Percentiles rank a stretch among this genome's conserved stretches.
phyloP scores from a whole-genome alignment of 2,329 filamentous ascomycete species.

The Corinectria fuckeliana region DNA sequence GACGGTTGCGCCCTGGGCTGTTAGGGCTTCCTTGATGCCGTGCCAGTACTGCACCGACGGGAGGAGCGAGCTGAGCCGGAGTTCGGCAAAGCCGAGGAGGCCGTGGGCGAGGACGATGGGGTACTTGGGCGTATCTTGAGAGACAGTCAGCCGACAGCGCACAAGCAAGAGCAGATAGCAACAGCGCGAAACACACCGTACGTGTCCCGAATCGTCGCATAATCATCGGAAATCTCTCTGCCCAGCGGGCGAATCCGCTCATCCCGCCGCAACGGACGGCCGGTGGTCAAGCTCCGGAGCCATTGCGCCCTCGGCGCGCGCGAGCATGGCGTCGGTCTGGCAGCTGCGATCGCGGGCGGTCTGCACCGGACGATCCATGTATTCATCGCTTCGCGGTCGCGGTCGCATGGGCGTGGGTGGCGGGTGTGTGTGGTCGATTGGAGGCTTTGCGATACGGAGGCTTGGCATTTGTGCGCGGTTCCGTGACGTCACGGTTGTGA shows the following conservation, averaged over 20 bases:
- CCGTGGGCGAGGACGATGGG: slow-evolving; percentile 72
- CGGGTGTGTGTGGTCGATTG: not conserved
- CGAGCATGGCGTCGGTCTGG: not conserved
- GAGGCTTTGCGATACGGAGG: slow-evolving; percentile 3
- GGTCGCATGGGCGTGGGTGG: slow-evolving; percentile 12
- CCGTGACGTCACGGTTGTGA: slow-evolving; percentile 31
- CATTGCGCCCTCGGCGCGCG: slow-evolving; percentile 10
- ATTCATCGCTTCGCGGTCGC: slow-evolving; percentile 29
- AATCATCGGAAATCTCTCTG: slow-evolving; percentile 54
- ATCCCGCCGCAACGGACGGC: slow-evolving; percentile 18
- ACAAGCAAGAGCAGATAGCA: not conserved
- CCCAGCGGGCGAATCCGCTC: slow-evolving; percentile 48
- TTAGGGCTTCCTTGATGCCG: slow-evolving; percentile 66
- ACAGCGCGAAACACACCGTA: slow-evolving; percentile 47
- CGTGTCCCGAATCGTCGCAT: slow-evolving; percentile 51
- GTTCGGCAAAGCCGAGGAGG: slow-evolving; percentile 67
- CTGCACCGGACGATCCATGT: slow-evolving; percentile 26
- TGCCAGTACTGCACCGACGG: slow-evolving; percentile 69
- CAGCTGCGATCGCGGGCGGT: slow-evolving; percentile 1
- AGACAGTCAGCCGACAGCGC: not conserved
- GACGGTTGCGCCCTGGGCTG: slow-evolving; percentile 59
- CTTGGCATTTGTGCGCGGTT: slow-evolving; percentile 3
- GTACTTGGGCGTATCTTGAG: slow-evolving; percentile 60
- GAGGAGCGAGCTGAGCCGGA: slow-evolving; percentile 57
- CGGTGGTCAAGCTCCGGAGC: slow-evolving; percentile 19